Base-by-base conservation (phyloP, 2,329 filamentous ascomycete species). In the Huntiella abstrusa region DNA sequence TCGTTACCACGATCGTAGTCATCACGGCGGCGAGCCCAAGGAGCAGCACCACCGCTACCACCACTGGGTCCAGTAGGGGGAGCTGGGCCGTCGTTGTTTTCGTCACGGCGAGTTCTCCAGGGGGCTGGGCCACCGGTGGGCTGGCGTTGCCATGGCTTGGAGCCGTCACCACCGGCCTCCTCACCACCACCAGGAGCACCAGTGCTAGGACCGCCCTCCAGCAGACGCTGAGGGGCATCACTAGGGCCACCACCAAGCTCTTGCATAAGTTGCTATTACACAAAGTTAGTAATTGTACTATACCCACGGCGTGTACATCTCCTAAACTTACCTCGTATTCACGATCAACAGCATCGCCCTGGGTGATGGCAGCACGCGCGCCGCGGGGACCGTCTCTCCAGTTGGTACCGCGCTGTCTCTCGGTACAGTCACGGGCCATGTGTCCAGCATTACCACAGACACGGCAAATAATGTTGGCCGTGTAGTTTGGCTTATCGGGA, bases 401-500 rank as follows among this genome's bases (percentile, higher is more conserved):
- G 62, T 83, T 87, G 40, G 80, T 77, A 56, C 91, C 91, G 59
- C 83, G 78, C 67, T 91, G 83, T 59, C 91, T 74, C 58, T 98
- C 91, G 40, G 88, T 86, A 73, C 91, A 98, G 65, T 98, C 91
- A 55, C 88, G 80, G 54, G 87, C 91, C 86, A 98, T 95, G 57
- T 98, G 91, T 15, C 91, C 91, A 53, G 91, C 87, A 60, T 96
- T 95, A 55, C 91, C 91, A 66, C 91, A 98, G 56, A 95, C 83
- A 57, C 88, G 87, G 66, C 91, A 98, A 59, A 98, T 96, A 61
- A 98, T 96, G 64, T 86, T 96, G 56, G 91, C 87, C n/a, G 91
- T 98, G 65, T 82, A 96, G 66, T 98, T 98, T 60, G 87, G 84
- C 62, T 91, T 84, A 66, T 98, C 85, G 11, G 91, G 91, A 56